These are phyloP conservation scores for Geranium rotundifolium DNA, from an alignment of 345 rosid species.

Conservation along the genomic window DNA sequence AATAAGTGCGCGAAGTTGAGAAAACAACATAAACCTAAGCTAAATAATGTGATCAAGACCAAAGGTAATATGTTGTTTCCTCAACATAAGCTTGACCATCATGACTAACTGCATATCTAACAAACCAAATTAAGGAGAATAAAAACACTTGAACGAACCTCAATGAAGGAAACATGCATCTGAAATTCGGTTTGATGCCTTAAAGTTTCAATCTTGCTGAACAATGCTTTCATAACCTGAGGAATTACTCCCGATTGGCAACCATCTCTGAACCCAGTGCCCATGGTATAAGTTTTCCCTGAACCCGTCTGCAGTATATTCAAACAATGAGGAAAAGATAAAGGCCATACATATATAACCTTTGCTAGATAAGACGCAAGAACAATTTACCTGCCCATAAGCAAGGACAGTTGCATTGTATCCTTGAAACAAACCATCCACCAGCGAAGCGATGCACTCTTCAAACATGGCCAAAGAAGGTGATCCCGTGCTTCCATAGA, in stretches of 20 bases:
- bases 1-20: neutral
- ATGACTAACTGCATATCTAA: neutral
- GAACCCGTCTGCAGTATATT: conserved; percentile 73
- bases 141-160: conserved; percentile 38
- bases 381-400: conserved; percentile 78
- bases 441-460: conserved; percentile 77
- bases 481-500: conserved; percentile 79
- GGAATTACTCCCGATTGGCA: conserved; percentile 70
- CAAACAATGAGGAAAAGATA: conserved; percentile 9
- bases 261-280: conserved; percentile 83
- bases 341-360: conserved; percentile 2
- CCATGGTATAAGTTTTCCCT: conserved; percentile 99
- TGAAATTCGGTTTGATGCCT: conserved; percentile 80
- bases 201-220: conserved; percentile 64
- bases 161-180: conserved; percentile 85
- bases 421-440: conserved; percentile 95
- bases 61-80: no score
- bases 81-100: no score
- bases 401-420: conserved; percentile 99
- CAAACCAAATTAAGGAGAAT: neutral
- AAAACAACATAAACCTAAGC: neutral
- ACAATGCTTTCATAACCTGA: conserved; percentile 80
- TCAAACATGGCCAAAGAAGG: conserved; percentile 80
- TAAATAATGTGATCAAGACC: neutral
- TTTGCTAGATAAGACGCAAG: conserved; percentile 3